Evolutionary conservation across 257 asterid genomes (phyloP).

Genomic region (Eustoma russellianum): DNA sequence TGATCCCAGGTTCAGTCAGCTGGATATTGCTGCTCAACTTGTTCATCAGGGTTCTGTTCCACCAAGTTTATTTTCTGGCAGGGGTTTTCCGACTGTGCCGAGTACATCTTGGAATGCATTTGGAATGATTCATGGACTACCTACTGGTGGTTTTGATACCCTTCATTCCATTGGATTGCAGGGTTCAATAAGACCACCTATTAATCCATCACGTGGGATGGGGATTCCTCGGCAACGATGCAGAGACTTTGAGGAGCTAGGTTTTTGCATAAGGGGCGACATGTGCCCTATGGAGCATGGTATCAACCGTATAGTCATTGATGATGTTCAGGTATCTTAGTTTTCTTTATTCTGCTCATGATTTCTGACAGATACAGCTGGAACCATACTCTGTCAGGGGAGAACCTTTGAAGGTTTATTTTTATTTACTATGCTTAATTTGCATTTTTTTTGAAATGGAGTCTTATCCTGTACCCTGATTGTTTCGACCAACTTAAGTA

Average conservation of each 20-base stretch:
- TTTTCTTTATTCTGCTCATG: background rate
- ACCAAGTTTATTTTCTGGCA: slow-evolving; percentile 60
- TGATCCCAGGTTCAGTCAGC: slow-evolving; percentile 65
- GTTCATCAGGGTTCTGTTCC: slow-evolving; percentile 58
- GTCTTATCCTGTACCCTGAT: no score
- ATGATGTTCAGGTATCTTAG: slow-evolving; percentile 88
- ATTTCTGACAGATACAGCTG: no score
- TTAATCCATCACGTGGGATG: slow-evolving; percentile 49
- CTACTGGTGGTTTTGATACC: slow-evolving; percentile 70
- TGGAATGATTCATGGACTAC: slow-evolving; percentile 77
- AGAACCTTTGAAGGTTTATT: no score
- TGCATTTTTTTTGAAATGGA: no score
- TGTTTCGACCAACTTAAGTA: no score
- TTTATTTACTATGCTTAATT: no score
- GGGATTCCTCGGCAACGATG: slow-evolving; percentile 79
- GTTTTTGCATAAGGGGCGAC: slow-evolving; percentile 98
- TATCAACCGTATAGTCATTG: slow-evolving; percentile 88
- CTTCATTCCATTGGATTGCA: slow-evolving; percentile 65
- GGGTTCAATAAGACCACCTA: slow-evolving; percentile 59
- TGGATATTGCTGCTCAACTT: slow-evolving; percentile 61
- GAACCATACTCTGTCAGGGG: no score
- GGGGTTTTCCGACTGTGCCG: slow-evolving; percentile 59
- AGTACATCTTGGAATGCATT: slow-evolving; percentile 61
- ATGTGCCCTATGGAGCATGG: slow-evolving; percentile 99
- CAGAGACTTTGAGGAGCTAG: slow-evolving; percentile 98